phyloP scores from a whole-genome alignment of 345 rosid genomes.

The Excoecaria cochinchinensis region DNA sequence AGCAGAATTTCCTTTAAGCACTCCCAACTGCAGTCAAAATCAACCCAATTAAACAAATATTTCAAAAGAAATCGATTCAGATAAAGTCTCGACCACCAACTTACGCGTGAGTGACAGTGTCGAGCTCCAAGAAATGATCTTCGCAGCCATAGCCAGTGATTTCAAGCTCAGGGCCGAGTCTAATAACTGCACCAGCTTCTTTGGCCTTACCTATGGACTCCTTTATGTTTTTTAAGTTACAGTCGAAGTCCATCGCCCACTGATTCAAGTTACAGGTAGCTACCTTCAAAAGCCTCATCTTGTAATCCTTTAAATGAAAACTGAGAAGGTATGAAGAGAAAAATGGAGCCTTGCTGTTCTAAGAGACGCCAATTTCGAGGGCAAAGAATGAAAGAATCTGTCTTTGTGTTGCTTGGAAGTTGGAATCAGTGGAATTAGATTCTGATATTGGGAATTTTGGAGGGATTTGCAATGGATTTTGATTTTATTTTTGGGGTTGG shows the following conservation, averaged over 20 bases:
- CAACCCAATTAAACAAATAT: background rate
- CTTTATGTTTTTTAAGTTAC: constrained; percentile 74
- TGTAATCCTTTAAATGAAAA: background rate
- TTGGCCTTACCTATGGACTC: constrained; percentile 67
- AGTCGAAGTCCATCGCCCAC: constrained; percentile 96
- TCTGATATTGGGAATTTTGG: constrained; percentile 1
- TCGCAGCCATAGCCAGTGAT: constrained; percentile 96
- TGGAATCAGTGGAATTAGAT: background rate
- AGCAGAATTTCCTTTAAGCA: constrained; percentile 80
- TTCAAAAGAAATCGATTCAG: background rate
- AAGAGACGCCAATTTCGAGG: background rate
- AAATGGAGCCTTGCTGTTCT: too few species aligned
- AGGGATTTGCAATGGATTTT: background rate
- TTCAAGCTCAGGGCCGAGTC: constrained; percentile 98
- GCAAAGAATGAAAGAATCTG: background rate
- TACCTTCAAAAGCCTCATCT: constrained; percentile 77
- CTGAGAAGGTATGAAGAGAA: background rate
- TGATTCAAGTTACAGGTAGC: constrained; percentile 93
- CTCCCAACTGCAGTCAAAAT: constrained; percentile 64
- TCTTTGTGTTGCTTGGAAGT: background rate
- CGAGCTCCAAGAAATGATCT: constrained; percentile 94
- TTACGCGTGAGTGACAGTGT: constrained; percentile 78
- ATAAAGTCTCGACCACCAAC: constrained; percentile 9
- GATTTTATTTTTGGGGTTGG: background rate
- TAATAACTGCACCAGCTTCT: constrained; percentile 68